phyloP scores from a whole-genome alignment of 495 filamentous ascomycete species.

The Tuber brumale region DNA sequence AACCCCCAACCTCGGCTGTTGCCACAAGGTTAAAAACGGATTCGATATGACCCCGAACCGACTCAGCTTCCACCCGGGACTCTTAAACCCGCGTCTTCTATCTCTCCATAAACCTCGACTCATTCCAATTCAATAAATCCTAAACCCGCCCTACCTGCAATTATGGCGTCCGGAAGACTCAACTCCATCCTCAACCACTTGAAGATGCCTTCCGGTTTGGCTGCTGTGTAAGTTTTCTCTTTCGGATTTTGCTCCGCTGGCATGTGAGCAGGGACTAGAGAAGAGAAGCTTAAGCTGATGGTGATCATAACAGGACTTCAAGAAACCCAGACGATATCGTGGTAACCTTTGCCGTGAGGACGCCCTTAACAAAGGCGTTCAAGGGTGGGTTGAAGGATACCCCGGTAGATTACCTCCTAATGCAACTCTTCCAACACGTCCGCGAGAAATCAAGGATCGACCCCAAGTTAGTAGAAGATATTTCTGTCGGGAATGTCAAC shows the following conservation, averaged over 20 bases:
- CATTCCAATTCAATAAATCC: neutral
- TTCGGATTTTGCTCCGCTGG: neutral
- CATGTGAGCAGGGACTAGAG: neutral
- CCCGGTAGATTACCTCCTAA: conserved; percentile 71
- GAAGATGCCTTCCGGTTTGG: conserved; percentile 62
- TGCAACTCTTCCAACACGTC: conserved; percentile 56
- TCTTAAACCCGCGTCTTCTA: neutral
- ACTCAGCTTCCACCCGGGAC: conserved; percentile 3
- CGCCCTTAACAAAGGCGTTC: conserved; percentile 66
- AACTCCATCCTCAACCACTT: conserved; percentile 83
- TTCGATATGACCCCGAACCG: conserved; percentile 22
- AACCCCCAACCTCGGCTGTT: conserved; percentile 24
- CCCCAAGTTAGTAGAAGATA: conserved; percentile 79
- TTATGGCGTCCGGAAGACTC: conserved; percentile 80
- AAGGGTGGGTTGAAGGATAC: conserved; percentile 91
- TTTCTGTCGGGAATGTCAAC: conserved; percentile 85
- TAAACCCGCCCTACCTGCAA: conserved; percentile 33
- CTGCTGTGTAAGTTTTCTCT: conserved; percentile 60
- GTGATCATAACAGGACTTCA: conserved; percentile 56
- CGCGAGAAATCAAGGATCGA: conserved; percentile 68
- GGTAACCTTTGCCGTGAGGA: conserved; percentile 75
- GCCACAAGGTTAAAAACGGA: neutral
- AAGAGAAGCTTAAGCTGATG: conserved; percentile 8
- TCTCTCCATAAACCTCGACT: neutral
- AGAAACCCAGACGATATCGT: conserved; percentile 96